Evolutionary conservation across 352 stramenopile genomes (phyloP).

Genomic region (Phytophthora pluvialis): DNA sequence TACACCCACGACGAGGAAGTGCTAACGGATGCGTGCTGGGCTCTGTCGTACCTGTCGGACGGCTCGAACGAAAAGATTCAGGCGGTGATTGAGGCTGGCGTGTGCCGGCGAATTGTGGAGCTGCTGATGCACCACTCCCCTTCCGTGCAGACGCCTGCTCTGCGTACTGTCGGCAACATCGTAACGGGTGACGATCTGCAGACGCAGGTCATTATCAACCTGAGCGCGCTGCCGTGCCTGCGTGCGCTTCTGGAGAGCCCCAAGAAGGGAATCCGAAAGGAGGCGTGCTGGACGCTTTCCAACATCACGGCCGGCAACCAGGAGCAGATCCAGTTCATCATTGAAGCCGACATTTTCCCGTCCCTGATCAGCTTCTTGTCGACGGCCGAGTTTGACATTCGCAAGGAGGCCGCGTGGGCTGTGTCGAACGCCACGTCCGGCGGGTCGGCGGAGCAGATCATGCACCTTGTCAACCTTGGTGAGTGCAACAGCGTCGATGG

Average conservation of each 20-base stretch:
- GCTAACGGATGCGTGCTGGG: constrained; percentile 99
- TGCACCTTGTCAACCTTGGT: constrained; percentile 96
- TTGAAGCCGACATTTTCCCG: constrained; percentile 97
- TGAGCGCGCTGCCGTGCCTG: constrained; percentile 96
- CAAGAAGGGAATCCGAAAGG: constrained; percentile 99
- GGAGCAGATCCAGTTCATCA: constrained; percentile 98
- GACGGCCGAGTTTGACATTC: constrained; percentile 98
- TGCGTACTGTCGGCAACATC: constrained; percentile 97
- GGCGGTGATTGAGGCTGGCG: constrained; percentile 97
- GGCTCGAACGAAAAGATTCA: constrained; percentile 99
- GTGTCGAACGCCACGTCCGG: constrained; percentile 98
- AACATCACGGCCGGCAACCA: constrained; percentile 99
- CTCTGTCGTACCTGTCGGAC: constrained; percentile 98
- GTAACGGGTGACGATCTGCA: constrained; percentile 99
- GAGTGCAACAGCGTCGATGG: constrained; percentile 5
- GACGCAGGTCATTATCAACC: constrained; percentile 99
- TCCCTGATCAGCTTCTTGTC: constrained; percentile 96
- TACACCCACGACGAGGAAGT: constrained; percentile 98
- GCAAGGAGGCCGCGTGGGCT: constrained; percentile 99
- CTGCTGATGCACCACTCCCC: constrained; percentile 88
- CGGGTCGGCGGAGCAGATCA: constrained; percentile 95
- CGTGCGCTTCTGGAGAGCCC: constrained; percentile 93
- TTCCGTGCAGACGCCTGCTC: constrained; percentile 84
- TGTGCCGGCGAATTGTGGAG: constrained; percentile 97
- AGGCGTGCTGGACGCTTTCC: constrained; percentile 99